These are phyloP conservation scores for Arachnomyces sp. DNA, from an alignment of 2,329 filamentous ascomycete genomes.

Conservation along the genomic window DNA sequence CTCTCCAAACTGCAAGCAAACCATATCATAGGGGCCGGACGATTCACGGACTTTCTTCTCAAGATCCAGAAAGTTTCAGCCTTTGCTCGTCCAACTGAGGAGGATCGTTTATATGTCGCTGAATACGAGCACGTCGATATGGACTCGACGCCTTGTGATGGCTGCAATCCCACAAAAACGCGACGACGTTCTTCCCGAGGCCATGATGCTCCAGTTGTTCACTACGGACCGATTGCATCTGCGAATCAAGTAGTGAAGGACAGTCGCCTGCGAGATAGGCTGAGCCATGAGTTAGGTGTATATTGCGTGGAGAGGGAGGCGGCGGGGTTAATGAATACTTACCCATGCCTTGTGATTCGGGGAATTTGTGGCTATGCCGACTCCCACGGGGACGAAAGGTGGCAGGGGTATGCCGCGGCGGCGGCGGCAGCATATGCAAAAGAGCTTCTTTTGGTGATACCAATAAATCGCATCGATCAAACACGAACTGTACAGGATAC, in stretches of 20 bases:
- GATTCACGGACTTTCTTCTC: too few relatives aligned
- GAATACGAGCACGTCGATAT: constrained; percentile 9
- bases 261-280: constrained; percentile 9
- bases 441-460: too few relatives aligned
- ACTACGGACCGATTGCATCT: constrained; percentile 8
- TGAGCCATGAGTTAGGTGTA: constrained; percentile 2
- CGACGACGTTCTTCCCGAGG: too few relatives aligned
- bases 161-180: not conserved
- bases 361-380: constrained; percentile 16
- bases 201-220: constrained; percentile 1
- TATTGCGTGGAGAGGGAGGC: constrained; percentile 7
- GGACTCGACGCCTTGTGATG: not conserved
- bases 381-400: constrained; percentile 29
- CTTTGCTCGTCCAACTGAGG: too few relatives aligned
- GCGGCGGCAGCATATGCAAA: constrained; percentile 9
- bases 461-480: too few relatives aligned
- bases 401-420: constrained; percentile 19
- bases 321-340: constrained; percentile 10
- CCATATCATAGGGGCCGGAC: not conserved
- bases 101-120: constrained; percentile 10
- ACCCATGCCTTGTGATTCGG: constrained; percentile 34
- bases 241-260: constrained; percentile 8
- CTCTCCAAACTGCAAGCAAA: constrained; percentile 3
- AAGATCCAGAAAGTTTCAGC: too few relatives aligned
- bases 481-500: too few relatives aligned